These are phyloP conservation scores for Colletotrichum sp. DNA, from an alignment of 2,329 filamentous ascomycete genomes.

Conservation along the genomic window DNA sequence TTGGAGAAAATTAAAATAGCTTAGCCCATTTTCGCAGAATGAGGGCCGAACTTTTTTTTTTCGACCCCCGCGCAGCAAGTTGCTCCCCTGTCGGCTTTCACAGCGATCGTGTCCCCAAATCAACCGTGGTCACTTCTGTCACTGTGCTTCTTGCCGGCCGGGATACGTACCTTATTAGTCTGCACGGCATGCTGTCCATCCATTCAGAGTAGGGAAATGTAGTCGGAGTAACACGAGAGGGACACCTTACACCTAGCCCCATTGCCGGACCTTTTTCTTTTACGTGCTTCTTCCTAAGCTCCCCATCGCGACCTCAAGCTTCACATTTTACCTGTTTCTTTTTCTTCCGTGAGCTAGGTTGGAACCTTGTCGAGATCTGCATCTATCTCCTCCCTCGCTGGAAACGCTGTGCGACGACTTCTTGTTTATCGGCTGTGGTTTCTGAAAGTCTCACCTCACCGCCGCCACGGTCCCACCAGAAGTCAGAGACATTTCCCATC, in stretches of 20 bases:
- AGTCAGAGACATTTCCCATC: not conserved
- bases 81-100: not conserved
- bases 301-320: not conserved
- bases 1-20: not conserved
- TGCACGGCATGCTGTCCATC: not conserved
- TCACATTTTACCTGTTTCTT: not conserved
- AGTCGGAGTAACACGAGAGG: not conserved
- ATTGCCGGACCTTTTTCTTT: constrained; percentile 7
- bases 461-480: not conserved
- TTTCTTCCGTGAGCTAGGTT: not conserved
- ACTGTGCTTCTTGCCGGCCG: not conserved
- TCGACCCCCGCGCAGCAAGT: not conserved
- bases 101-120: not conserved
- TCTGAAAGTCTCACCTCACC: constrained; percentile 6
- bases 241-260: constrained; percentile 3
- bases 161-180: not conserved
- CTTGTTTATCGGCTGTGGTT: not conserved
- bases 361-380: not conserved
- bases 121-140: not conserved
- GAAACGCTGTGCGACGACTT: not conserved
- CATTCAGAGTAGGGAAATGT: not conserved
- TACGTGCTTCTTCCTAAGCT: not conserved
- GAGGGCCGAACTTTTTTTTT: not conserved
- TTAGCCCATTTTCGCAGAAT: not conserved
- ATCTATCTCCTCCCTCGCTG: not conserved